phyloP scores from a whole-genome alignment of 164 flowering plant genomes.

The Stephania japonica region DNA sequence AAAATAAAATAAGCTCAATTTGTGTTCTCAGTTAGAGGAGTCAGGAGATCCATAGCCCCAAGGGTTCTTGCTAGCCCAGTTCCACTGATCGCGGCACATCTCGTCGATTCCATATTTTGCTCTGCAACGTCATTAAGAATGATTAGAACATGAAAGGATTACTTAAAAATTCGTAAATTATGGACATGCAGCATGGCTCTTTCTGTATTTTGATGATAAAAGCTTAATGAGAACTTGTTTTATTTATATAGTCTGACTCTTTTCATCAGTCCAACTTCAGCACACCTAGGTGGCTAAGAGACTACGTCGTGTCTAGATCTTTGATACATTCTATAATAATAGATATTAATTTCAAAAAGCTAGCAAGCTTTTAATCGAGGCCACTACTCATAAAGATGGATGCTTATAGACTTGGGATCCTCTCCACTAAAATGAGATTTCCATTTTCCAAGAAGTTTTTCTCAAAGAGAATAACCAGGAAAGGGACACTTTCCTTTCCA shows the following conservation, averaged over 20 bases:
- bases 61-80: conserved; percentile 97
- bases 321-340: not conserved
- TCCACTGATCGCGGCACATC: conserved; percentile 96
- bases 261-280: not conserved
- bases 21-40: conserved; percentile 15
- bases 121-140: conserved; percentile 34
- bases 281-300: not conserved
- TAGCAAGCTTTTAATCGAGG: not conserved
- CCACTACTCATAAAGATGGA: not conserved
- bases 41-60: conserved; percentile 55
- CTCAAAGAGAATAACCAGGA: too few relatives aligned
- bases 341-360: not conserved
- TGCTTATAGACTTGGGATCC: not conserved
- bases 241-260: too few relatives aligned
- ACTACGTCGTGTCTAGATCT: not conserved
- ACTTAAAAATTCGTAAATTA: not conserved
- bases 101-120: conserved; percentile 83
- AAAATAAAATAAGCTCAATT: not conserved
- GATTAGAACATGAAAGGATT: not conserved
- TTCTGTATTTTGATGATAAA: too few relatives aligned
- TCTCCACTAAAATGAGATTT: too few relatives aligned
- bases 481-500: too few relatives aligned
- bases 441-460: too few relatives aligned
- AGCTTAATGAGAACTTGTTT: too few relatives aligned
- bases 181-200: not conserved